phyloP scores from a whole-genome alignment of 2,329 filamentous ascomycete species.

The Colletotrichum sp. region DNA sequence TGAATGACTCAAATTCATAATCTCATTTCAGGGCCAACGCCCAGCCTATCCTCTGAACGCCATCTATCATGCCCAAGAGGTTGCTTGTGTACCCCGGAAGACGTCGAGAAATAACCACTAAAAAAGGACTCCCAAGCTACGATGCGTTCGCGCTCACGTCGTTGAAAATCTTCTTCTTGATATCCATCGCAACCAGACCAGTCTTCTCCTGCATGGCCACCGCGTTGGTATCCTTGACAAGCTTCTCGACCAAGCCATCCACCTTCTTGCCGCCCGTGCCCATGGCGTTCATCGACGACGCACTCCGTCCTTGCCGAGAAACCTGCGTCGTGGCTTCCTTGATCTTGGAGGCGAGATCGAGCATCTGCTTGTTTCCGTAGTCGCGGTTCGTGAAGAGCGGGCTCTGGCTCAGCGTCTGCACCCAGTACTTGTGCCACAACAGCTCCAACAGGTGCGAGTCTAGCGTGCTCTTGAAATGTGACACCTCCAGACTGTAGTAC shows the following conservation, averaged over 20 bases:
- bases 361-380: constrained; percentile 90
- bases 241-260: constrained; percentile 61
- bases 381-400: constrained; percentile 92
- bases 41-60: constrained; percentile 13
- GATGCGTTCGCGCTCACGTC: constrained; percentile 32
- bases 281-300: constrained; percentile 26
- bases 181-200: constrained; percentile 65
- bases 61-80: constrained; percentile 15
- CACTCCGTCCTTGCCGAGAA: constrained; percentile 33
- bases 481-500: constrained; percentile 91
- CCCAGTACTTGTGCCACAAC: constrained; percentile 99
- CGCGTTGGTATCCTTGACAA: constrained; percentile 64
- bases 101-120: neutral
- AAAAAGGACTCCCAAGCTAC: neutral
- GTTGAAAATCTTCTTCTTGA: constrained; percentile 69
- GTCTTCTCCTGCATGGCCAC: constrained; percentile 67
- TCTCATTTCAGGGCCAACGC: constrained; percentile 15
- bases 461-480: constrained; percentile 92
- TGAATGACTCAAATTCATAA: constrained; percentile 3
- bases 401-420: constrained; percentile 90
- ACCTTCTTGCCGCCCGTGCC: constrained; percentile 31
- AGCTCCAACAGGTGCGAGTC: constrained; percentile 86
- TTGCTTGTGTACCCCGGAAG: neutral
- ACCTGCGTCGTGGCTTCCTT: constrained; percentile 60
- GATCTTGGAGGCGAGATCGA: constrained; percentile 85